These are phyloP conservation scores for Areca catechu DNA, from an alignment of 176 grass and related monocot genomes.

Conservation along the genomic window DNA sequence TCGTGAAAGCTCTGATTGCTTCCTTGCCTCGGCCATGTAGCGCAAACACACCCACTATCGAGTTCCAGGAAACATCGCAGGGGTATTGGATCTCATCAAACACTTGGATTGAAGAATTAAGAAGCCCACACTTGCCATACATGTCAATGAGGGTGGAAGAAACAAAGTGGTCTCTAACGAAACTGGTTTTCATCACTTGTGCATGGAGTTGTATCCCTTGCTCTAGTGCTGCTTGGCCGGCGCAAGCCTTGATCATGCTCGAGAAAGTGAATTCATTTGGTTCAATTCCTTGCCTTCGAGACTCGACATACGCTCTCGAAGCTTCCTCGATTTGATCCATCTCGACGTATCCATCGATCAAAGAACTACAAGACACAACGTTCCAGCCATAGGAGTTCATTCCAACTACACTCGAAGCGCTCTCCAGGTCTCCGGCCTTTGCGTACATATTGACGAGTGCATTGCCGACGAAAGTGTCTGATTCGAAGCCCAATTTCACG, in stretches of 20 bases:
- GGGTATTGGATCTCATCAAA: too few species aligned
- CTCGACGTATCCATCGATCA: conserved; percentile 59
- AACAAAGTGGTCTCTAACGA: too few species aligned
- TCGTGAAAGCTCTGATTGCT: conserved; percentile 35
- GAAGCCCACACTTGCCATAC: too few species aligned
- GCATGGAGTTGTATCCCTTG: too few species aligned
- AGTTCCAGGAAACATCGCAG: too few species aligned
- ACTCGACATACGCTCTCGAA: too few species aligned
- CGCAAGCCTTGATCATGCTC: conserved; percentile 38
- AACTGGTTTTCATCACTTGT: too few species aligned
- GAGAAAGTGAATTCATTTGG: too few species aligned
- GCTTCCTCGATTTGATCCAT: conserved; percentile 3
- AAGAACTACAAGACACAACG: conserved; percentile 50
- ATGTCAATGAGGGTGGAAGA: too few species aligned
- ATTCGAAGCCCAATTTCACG: conserved; percentile 13
- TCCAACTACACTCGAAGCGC: conserved; percentile 25
- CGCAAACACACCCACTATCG: conserved; percentile 8
- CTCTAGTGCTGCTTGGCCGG: too few species aligned
- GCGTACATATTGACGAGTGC: conserved; percentile 37
- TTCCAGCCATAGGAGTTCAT: conserved; percentile 35
- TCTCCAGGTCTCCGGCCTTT: conserved; percentile 44
- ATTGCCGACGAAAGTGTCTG: conserved; percentile 36
- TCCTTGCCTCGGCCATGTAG: conserved; percentile 46
- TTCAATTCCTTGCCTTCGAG: too few species aligned
- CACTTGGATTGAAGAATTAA: too few species aligned